Evolutionary conservation across 1,284 basidiomycete genomes (phyloP), one percentile per base, ranked within the genome.

Genomic region (Pascua sp.): DNA sequence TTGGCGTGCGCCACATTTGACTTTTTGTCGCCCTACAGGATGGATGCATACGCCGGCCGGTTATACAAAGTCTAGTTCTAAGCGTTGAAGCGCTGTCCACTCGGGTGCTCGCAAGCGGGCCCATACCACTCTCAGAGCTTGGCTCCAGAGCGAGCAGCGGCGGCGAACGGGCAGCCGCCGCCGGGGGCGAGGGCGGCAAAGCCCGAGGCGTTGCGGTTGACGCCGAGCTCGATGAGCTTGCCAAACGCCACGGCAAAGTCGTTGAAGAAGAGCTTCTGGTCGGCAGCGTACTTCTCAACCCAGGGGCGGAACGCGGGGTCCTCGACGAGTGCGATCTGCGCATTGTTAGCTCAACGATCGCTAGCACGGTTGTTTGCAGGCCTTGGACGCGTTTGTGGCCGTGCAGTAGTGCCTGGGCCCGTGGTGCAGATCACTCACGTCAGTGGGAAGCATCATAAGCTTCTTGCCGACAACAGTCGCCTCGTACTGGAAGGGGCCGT

Each of bases 361-460:
- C 24, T 32, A 32, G 24, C 24, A 7, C 4, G 16, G 15, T 10
- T 12, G 67, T 49, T 16, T 18, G n/a, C 72, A 51, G 13, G 16
- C 24, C 3, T 32, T 32, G 24, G 17, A 36, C 18, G 37, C 61
- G 42, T 8, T 13, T 43, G 8, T 24, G 16, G 8, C 4, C n/a
- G n/a, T n/a, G n/a, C n/a, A n/a, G 24, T 32, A 32, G 24, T 32
- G 24, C 24, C 24, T 32, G 24, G 24, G 24, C 24, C 24, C 3
- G 7, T 32, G 24, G 24, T 32, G 17, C 15, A 1, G 24, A 32
- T 32, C 24, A 53, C 75, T 66, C 52, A 77, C 67, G 63, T 80
- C 77, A 36, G 78, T 79, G n/a, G 81, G 81, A 5, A 83, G 76
- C 79, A 83, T 81, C 81, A 83, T 83, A 39, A 83, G 71, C 49